Evolutionary conservation across 805 yeast species (phyloP).

Genomic region (Pichia nakasei): DNA sequence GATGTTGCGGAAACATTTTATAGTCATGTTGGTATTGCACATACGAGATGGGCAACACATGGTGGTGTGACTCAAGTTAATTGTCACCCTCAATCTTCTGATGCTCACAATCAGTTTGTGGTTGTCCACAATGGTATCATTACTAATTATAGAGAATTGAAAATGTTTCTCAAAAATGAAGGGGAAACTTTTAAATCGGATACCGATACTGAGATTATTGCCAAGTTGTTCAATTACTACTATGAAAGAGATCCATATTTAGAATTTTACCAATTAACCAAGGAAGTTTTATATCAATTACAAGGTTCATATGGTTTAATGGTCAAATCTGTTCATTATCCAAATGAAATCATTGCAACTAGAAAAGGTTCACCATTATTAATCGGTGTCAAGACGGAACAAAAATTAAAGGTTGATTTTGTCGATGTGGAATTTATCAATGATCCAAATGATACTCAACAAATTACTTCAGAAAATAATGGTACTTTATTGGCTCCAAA

Average conservation of each 20-base stretch:
- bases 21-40: constrained; percentile 94
- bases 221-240: constrained; percentile 85
- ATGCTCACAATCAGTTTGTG: constrained; percentile 69
- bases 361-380: constrained; percentile 97
- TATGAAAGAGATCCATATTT: constrained; percentile 71
- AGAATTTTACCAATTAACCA: constrained; percentile 88
- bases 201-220: constrained; percentile 97
- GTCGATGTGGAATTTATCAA: constrained; percentile 93
- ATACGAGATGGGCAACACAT: constrained; percentile 99
- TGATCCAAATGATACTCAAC: constrained; percentile 30
- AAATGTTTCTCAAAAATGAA: constrained; percentile 67
- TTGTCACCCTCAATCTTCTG: constrained; percentile 97
- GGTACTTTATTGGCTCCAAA: constrained; percentile 11
- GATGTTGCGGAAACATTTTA: constrained; percentile 59
- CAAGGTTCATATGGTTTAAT: constrained; percentile 97
- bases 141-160: constrained; percentile 88
- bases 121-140: constrained; percentile 98
- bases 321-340: constrained; percentile 86
- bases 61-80: constrained; percentile 81
- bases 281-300: constrained; percentile 82
- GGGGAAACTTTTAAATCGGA: constrained; percentile 83
- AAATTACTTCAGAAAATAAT: constrained; percentile 23
- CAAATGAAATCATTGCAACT: constrained; percentile 93
- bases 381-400: constrained; percentile 95
- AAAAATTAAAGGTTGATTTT: constrained; percentile 91